Conservation (phyloP, 192 early-diverging fungal species). For the Lunasporangiospora selenospora region DNA sequence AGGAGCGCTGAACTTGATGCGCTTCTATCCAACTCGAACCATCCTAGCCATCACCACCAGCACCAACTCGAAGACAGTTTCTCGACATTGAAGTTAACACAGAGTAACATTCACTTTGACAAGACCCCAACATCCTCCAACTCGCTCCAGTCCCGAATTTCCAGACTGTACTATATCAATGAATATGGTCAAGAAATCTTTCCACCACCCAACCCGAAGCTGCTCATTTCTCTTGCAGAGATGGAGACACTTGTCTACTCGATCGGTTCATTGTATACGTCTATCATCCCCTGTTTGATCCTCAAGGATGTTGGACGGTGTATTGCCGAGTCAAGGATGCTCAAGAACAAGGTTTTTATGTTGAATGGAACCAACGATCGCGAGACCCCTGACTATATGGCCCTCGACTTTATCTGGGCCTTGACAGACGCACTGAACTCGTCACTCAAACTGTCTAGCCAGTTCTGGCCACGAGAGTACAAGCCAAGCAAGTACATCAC, state of each 20-base stretch:
- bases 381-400: conserved; percentile 73
- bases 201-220: conserved; percentile 67
- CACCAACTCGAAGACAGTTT: conserved; percentile 40
- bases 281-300: conserved; percentile 74
- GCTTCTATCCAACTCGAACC: background rate
- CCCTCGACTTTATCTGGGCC: conserved; percentile 72
- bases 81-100: conserved; percentile 27
- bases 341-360: conserved; percentile 70
- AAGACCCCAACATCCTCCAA: conserved; percentile 19
- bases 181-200: conserved; percentile 74
- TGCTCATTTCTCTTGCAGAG: conserved; percentile 52
- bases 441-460: conserved; percentile 38
- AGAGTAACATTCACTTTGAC: conserved; percentile 46
- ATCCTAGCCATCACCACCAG: background rate
- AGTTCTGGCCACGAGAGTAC: conserved; percentile 42
- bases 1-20: conserved; percentile 26
- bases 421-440: conserved; percentile 71
- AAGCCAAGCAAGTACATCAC: conserved; percentile 53
- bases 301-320: conserved; percentile 70
- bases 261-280: conserved; percentile 79
- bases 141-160: conserved; percentile 53
- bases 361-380: conserved; percentile 75
- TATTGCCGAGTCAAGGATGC: conserved; percentile 57
- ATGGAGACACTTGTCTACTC: conserved; percentile 70
- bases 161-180: conserved; percentile 75